Base-by-base conservation (phyloP, 148 eudicot species). In the Salicornia ramosissima region DNA sequence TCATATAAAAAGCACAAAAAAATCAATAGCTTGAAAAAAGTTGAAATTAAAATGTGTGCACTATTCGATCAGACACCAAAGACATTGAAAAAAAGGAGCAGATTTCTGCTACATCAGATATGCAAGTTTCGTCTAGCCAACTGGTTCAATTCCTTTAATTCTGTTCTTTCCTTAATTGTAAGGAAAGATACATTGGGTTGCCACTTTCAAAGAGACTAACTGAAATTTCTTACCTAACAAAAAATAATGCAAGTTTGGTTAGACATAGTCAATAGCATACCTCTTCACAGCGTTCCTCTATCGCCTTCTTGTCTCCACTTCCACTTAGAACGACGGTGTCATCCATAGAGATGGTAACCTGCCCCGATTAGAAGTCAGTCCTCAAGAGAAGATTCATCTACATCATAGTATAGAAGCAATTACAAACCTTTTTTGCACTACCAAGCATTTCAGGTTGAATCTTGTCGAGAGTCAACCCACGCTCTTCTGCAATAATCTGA, bases 261-360 rank as follows among this genome's bases (percentile, higher is more conserved):
- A 5, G 24, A 22, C 26, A 42, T 19, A 24, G 31, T 42, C 31
- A 42, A 12, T 22, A 71, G 45, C 69, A 67, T 78, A 92, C 98
- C 98, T 92, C 87, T 73, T 88, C 99, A 72, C 99, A 94, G 74
- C 96, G 84, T 78, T 94, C 99, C 74, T 83, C 96, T 74, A 94
- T 86, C 73, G 80, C 76, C 84, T 87, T 89, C 80, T 89, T 90
- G 67, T 90, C 96, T 34, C 99, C 99, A 45, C 75, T 85, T 29
- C 99, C 99, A 72, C 83, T 86, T 64, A 90, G 77, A 75, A 94
- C 80, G 56, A 91, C 57, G 25, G 99, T 89, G 86, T 94, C 97
- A 79, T 94, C 99, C 76, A 80, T 75, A 68, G 99, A 87, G 65
- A 94, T 82, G 40, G 87, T 89, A 49, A 94, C 87, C 97, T 94